Evolutionary conservation across 805 yeast genomes (phyloP), one percentile per base, ranked within the genome.

Genomic region (Tetrapisispora fleetii): DNA sequence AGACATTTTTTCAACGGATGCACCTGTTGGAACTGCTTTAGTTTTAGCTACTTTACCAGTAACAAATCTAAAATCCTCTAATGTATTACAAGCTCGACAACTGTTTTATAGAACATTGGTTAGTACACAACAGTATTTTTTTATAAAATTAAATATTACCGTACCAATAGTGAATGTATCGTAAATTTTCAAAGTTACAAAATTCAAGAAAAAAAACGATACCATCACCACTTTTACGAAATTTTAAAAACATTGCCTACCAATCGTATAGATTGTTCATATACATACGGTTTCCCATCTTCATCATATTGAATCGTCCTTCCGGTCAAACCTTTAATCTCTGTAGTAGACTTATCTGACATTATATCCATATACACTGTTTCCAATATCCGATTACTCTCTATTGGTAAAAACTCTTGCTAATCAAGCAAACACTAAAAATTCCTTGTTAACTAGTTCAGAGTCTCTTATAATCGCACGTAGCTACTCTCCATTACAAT

Each of bases 211-310:
- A 36, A 36, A 36, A n/a, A n/a, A n/a, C n/a, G 21, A 13, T 17
- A 19, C 13, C n/a, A 36, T 16, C 13, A 17, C 4, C 19, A 36
- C 38, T 9, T 33, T 33, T n/a, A 33, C 14, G 19, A 22, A 14
- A 37, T 18, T 4, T n/a, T 6, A 28, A n/a, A 11, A 14, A 30
- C 37, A 24, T 30, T 17, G n/a, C n/a, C n/a, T 36, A 8, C 3
- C 19, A 14, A 17, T 36, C n/a, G 19, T 18, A 17, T 33, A 16
- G 16, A 16, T 17, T 36, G n/a, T 2, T 13, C 4, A 11, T 18
- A 18, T 51, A 79, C 93, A 63, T 72, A 85, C 89, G 97, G 97
- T 65, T 87, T 90, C 1, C 98, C 98, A 65, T 91, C 83, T 62
- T 86, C 81, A 60, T 86, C 96, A 49, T 85, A 63, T 21, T 87